A percentile compares a stretch with the other conserved stretches of the same genome.
Evolutionary conservation across 2,329 filamentous ascomycete genomes (phyloP).

Genomic region (Ophiocordyceps robertsii): DNA sequence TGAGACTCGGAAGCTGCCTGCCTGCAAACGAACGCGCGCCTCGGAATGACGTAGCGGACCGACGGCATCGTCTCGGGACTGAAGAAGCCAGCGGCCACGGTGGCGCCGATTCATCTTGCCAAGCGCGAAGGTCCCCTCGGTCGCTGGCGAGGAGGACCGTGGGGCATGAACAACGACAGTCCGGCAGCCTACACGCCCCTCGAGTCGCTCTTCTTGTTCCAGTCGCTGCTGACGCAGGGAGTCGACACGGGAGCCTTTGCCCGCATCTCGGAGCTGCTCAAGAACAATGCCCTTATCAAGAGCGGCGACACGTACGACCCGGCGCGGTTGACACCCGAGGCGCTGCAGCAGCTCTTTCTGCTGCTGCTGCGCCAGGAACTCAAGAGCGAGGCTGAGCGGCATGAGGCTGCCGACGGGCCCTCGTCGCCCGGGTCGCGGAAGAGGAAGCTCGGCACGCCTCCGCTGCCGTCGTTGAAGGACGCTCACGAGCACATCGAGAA

Average conservation of each 20-base stretch:
- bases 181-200: conserved; percentile 63
- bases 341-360: conserved; percentile 67
- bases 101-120: conserved; percentile 43
- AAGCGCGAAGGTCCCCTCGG: conserved; percentile 41
- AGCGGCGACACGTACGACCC: conserved; percentile 60
- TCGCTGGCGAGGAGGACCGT: conserved; percentile 38
- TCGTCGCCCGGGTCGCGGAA: conserved; percentile 50
- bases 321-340: conserved; percentile 60
- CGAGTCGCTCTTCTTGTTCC: conserved; percentile 77
- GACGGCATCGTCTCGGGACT: background rate
- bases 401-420: conserved; percentile 26
- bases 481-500: conserved; percentile 52
- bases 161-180: conserved; percentile 43
- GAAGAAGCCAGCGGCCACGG: conserved; percentile 16
- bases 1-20: conserved; percentile 17
- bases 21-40: conserved; percentile 14
- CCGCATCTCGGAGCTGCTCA: conserved; percentile 61
- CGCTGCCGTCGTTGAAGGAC: conserved; percentile 51
- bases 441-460: conserved; percentile 57
- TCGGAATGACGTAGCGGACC: conserved; percentile 13
- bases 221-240: conserved; percentile 59
- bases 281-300: conserved; percentile 59
- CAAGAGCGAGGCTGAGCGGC: conserved; percentile 31
- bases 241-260: conserved; percentile 52
- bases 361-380: conserved; percentile 63